A percentile compares a stretch with the other conserved stretches of the same genome.
Conservation (phyloP, 768 basidiomycete genomes). For the Tylopilus vinaceipallidus region DNA sequence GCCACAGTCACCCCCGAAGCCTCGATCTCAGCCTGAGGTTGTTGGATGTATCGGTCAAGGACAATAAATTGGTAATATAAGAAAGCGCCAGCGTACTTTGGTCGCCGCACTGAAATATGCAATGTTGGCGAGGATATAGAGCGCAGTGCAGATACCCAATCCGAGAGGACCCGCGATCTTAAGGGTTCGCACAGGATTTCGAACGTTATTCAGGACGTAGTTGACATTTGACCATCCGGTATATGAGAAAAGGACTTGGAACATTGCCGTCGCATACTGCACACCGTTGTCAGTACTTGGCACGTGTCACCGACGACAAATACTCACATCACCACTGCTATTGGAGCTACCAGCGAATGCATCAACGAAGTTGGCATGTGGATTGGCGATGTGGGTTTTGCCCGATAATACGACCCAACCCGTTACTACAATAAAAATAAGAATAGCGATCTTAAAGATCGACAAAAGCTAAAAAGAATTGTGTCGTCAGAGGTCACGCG, state of each 20-base stretch:
- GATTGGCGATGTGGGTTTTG: conserved; percentile 51
- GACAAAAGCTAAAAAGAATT: conserved; percentile 37
- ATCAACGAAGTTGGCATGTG: conserved; percentile 55
- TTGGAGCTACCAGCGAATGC: conserved; percentile 57
- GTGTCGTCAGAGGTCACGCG: conserved; percentile 17
- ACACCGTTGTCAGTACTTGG: neutral
- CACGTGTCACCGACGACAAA: neutral
- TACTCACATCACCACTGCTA: conserved; percentile 46
- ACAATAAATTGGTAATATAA: no score
- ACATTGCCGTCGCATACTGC: conserved; percentile 61
- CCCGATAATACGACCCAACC: conserved; percentile 64
- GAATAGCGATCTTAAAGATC: conserved; percentile 52
- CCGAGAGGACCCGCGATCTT: conserved; percentile 62
- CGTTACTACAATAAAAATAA: conserved; percentile 54
- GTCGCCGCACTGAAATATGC: conserved; percentile 50
- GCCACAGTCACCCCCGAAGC: conserved; percentile 56
- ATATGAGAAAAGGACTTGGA: conserved; percentile 52
- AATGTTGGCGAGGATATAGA: conserved; percentile 57
- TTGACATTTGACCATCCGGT: conserved; percentile 56
- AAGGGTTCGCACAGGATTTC: conserved; percentile 56
- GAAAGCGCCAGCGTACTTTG: no score
- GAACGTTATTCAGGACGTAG: conserved; percentile 46
- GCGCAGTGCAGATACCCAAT: conserved; percentile 47
- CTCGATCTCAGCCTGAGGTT: conserved; percentile 46
- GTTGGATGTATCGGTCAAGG: neutral